Evolutionary conservation across 352 stramenopile species (phyloP), one percentile per base, ranked within the genome.

Genomic region (Phytophthora quininea): DNA sequence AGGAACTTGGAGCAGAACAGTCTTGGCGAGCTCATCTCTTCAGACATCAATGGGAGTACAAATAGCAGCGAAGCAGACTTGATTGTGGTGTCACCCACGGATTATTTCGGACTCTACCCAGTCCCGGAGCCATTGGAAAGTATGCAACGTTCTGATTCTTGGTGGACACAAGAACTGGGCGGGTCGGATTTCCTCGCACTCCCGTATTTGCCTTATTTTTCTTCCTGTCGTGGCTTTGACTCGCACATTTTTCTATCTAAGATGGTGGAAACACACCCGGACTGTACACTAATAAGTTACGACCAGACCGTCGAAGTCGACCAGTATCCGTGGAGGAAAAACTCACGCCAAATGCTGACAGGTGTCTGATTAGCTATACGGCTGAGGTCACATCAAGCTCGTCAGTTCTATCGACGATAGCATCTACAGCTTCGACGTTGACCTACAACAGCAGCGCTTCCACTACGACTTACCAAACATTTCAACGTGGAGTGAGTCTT

Each of bases 191-290:
- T 93, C 51, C 67, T 98, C n/a, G 86, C 80, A 5, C 74, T 99
- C 24, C 91, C 96, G 2, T 99, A 99, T 64, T 73, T 99, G 45
- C 97, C 97, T 0, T 99, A 97, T 71, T 98, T 99, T 46, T 98
- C 91, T n/a, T 97, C 95, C 37, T 99, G 96, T 59, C 80, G 94
- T 14, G 96, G 93, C 6, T 99, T 97, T 72, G 97, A 98, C 58
- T 98, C 86, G 37, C 89, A 98, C 62, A 92, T 99, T 55, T 92
- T 80, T 55, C 82, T 98, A 48, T 83, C 88, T 37, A 98, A 98
- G 73, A 80, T 99, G 58, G 58, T 99, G 0, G 96, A 99, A 67
- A 89, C 91, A 19, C 93, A 99, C 69, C 96, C 96, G 31, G 92
- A 97, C 64, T 99, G 97, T 76, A 80, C 80, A 9, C 77, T 81